These are phyloP conservation scores for Nakazawaea ambrosiae DNA, from an alignment of 805 yeast genomes.

Conservation along the genomic window DNA sequence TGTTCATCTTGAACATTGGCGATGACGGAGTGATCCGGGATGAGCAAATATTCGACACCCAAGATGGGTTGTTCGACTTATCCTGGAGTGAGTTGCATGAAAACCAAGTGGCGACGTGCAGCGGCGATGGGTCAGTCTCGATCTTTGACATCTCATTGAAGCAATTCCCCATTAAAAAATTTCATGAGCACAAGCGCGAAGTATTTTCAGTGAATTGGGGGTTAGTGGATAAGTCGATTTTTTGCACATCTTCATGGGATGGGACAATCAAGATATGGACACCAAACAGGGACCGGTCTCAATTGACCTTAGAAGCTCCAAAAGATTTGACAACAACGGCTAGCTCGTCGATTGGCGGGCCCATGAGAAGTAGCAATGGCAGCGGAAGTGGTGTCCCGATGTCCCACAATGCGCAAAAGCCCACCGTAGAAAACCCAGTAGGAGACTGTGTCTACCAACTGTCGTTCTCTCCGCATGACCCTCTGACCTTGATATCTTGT, in stretches of 20 bases:
- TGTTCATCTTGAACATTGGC: constrained; percentile 62
- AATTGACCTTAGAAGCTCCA: constrained; percentile 44
- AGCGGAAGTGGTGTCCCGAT: constrained; percentile 13
- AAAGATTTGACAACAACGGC: constrained; percentile 4
- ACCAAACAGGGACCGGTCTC: constrained; percentile 48
- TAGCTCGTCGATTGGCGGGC: not conserved
- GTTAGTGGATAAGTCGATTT: constrained; percentile 38
- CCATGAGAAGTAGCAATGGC: constrained; percentile 20
- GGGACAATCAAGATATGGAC: constrained; percentile 80
- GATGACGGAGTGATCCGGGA: constrained; percentile 54
- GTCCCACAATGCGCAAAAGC: constrained; percentile 14
- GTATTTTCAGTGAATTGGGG: constrained; percentile 32
- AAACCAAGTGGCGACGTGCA: constrained; percentile 73
- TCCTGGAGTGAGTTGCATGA: constrained; percentile 92
- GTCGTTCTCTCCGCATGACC: constrained; percentile 78
- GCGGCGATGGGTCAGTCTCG: constrained; percentile 87
- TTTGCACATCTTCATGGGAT: constrained; percentile 88
- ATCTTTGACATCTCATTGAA: constrained; percentile 68
- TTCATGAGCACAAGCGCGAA: constrained; percentile 60
- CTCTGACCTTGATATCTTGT: constrained; percentile 59
- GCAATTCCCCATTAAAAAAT: constrained; percentile 66
- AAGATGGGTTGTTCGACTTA: constrained; percentile 83
- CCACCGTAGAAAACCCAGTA: constrained; percentile 24
- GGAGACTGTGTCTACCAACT: constrained; percentile 73
- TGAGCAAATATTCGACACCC: constrained; percentile 70